Percentiles rank a stretch among this genome's conserved stretches.
phyloP scores from a whole-genome alignment of 345 rosid species.

The Cardamine occulta region DNA sequence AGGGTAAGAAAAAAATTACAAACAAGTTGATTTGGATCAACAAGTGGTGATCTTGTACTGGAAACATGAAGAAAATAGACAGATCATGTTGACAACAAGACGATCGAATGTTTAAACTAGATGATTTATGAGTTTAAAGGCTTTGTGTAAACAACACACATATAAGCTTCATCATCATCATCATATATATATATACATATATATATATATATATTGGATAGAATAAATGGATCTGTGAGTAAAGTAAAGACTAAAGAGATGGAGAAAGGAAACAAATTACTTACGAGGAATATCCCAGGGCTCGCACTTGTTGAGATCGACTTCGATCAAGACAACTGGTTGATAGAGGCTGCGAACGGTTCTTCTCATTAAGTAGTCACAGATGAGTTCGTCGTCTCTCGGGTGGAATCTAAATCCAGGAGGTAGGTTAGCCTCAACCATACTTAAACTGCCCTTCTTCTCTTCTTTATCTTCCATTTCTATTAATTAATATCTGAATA shows the following conservation, averaged over 20 bases:
- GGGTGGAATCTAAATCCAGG: constrained; percentile 96
- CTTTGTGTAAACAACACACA: not conserved
- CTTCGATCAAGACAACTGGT: constrained; percentile 75
- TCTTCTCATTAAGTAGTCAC: constrained; percentile 67
- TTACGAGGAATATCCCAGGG: constrained; percentile 96
- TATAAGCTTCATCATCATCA: constrained; percentile 12
- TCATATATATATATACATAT: not conserved
- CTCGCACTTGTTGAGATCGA: constrained; percentile 86
- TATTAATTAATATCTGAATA: not conserved
- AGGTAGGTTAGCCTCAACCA: constrained; percentile 75
- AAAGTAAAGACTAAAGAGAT: not conserved
- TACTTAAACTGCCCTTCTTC: constrained; percentile 51
- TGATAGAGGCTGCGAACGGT: constrained; percentile 53
- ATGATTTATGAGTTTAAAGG: constrained; percentile 1
- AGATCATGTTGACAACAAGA: constrained; percentile 6
- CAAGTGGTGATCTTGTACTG: constrained; percentile 21
- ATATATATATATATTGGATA: not conserved
- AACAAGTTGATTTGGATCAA: constrained; percentile 17
- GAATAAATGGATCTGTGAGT: not conserved
- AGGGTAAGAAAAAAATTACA: not conserved
- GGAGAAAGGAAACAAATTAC: constrained; percentile 8
- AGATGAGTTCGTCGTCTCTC: constrained; percentile 85
- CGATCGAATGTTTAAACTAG: constrained; percentile 13
- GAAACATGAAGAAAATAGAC: constrained; percentile 11
- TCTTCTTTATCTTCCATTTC: constrained; percentile 33